Evolutionary conservation across 495 filamentous ascomycete species (phyloP), one percentile per base, ranked within the genome.

Genomic region (Xylaria flabelliformis): DNA sequence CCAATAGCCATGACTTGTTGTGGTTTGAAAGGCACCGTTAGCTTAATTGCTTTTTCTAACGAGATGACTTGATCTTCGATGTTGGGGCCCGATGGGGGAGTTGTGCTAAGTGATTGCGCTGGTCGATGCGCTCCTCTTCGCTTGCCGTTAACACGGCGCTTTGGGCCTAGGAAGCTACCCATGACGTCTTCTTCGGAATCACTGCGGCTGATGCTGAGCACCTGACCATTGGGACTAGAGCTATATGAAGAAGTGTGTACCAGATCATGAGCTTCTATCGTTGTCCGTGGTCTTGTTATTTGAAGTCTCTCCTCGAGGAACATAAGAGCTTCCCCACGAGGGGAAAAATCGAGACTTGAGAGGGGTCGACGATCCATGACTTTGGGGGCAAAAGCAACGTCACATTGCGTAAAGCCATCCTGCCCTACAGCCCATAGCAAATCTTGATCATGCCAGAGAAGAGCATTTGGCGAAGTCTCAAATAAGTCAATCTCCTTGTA

Each of bases 401-500:
- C 95, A 61, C 92, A 94, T 80, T 99, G 96, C 24, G 90, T 90
- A 76, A 99, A 97, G 26, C 93, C 93, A 50, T 94, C 92, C 46
- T 90, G 90, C 7, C 94, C 94, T 51, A 93, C 94, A 21, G 93
- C 95, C 95, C 96, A 99, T 36, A 99, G 82, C 4, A 97, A 85
- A 76, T 97, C 93, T 76, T 94, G 91, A 53, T 94, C 92, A 77
- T 91, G 93, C 97, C 97, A 99, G 36, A 97, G 87, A 64, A 98
- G 81, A 68, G 94, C 92, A 51, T 89, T 90, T 12, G 94, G 91
- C 26, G 91, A 85, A 41, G 80, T 85, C 46, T 91, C 87, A 75
- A 95, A 94, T 56, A 90, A 85, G 75, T 92, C 90, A 70, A 97
- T 90, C 78, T 97, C 95, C 63, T 93, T 90, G 74, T 92, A 94